Evolutionary conservation across 345 rosid genomes (phyloP).

Genomic region (Psidium guajava): DNA sequence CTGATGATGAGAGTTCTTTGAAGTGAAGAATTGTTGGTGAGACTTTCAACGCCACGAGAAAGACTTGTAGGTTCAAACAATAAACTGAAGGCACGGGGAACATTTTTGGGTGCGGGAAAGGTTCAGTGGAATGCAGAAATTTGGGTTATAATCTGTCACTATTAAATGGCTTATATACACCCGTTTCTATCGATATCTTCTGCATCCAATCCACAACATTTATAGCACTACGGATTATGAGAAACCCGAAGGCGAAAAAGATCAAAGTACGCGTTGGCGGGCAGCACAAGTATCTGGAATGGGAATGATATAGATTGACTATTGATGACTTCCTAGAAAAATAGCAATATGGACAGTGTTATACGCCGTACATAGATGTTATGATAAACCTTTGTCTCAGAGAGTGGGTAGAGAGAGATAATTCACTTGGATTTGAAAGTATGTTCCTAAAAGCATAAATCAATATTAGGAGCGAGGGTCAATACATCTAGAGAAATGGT

Average conservation of each 20-base stretch:
- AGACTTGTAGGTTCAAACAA: constrained; percentile 4
- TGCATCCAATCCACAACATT: background rate
- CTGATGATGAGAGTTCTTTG: background rate
- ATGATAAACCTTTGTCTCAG: background rate
- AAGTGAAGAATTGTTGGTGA: constrained; percentile 4
- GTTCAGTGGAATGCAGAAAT: background rate
- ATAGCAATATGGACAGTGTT: background rate
- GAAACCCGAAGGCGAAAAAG: background rate
- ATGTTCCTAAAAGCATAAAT: background rate
- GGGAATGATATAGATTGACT: background rate
- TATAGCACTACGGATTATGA: background rate
- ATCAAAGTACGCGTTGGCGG: background rate
- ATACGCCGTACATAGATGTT: background rate
- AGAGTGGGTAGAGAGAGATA: background rate
- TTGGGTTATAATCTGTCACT: background rate
- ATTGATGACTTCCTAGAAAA: background rate
- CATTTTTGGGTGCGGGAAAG: background rate
- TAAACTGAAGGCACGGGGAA: background rate
- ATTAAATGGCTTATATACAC: background rate
- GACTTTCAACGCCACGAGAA: background rate
- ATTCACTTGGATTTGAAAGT: background rate
- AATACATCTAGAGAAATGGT: background rate
- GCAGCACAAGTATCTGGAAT: background rate
- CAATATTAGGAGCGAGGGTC: background rate
- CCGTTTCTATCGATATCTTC: background rate